Conservation (phyloP, 2,329 filamentous ascomycete genomes). For the Ramularia endophylla region DNA sequence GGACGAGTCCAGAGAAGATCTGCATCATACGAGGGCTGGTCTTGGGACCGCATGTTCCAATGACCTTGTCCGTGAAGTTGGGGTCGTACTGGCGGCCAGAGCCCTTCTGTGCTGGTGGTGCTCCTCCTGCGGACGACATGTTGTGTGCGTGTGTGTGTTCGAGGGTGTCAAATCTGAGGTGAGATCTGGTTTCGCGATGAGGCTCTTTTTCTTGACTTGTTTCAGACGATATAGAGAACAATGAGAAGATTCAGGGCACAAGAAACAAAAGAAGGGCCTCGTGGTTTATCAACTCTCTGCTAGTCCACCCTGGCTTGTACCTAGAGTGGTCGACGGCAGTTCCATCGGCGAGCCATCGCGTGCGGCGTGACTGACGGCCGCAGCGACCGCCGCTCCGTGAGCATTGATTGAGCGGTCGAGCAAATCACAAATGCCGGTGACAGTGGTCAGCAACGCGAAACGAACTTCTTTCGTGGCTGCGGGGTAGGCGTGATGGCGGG, state of each 20-base stretch:
- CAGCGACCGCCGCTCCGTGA: too few species aligned
- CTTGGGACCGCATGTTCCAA: conserved; percentile 67
- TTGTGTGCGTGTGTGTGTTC: background rate
- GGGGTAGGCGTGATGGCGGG: conserved; percentile 22
- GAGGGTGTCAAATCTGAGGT: background rate
- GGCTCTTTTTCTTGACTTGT: too few species aligned
- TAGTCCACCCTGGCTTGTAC: too few species aligned
- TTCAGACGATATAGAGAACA: too few species aligned
- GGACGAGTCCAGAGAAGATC: conserved; percentile 59
- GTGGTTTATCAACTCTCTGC: too few species aligned
- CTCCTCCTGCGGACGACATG: background rate
- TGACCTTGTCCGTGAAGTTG: conserved; percentile 67
- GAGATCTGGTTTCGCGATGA: too few species aligned
- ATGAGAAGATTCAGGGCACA: too few species aligned
- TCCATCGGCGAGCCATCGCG: too few species aligned
- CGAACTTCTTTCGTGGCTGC: conserved; percentile 29
- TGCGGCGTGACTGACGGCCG: too few species aligned
- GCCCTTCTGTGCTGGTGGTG: conserved; percentile 1
- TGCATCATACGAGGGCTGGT: conserved; percentile 58
- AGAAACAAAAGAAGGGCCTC: too few species aligned
- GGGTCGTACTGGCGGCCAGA: conserved; percentile 57
- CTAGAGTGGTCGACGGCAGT: too few species aligned
- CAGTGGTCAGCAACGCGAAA: background rate
- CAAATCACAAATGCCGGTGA: conserved; percentile 1
- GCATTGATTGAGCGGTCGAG: background rate